Base-by-base conservation (phyloP, 1,284 basidiomycete species). In the Volvariella surrecta region DNA sequence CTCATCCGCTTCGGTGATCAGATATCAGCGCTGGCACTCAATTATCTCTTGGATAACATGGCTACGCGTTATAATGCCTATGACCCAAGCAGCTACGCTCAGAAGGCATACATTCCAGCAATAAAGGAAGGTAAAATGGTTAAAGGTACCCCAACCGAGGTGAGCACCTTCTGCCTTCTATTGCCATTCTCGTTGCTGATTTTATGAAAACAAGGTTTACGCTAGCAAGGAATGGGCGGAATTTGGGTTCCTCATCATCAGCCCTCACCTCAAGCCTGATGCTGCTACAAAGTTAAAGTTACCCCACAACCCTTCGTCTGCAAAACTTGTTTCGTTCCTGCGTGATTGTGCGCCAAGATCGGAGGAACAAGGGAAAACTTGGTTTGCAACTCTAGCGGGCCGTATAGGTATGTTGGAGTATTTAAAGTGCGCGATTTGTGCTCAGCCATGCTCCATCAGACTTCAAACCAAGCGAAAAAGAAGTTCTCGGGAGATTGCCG, bases 31-130 rank as follows among this genome's bases (percentile, higher is more conserved):
- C 59, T 64, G 10, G 89, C 89, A 0, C 65, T 95, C 37, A 76
- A 78, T 42, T 96, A 93, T 62, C 70, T 95, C 22, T 61, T 93
- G 30, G 79, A 87, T 34, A 82, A 92, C 53, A 67, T 81, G 35
- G 56, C 61, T 11, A 68, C 64, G 1, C 74, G 74, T 45, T 94
- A 94, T 56, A 53, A 63, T 2, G 73, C 82, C 45, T 89, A 87
- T 50, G 67, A 79, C 22, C 70, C 76, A 4, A 54, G 62, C 9
- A 60, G 71, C 15, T 81, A 76, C 43, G 63, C 63, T 2, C 60
- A 77, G 21, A 57, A 87, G 2, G 69, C 86, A 0, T 99, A 92
- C 62, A 79, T 99, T 22, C 96, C 95, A 1, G 80, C 89, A 2
- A 53, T 80, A 4, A 70, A 71, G 49, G 71, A 61, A 45, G 73